Base-by-base conservation (phyloP, 2,329 filamentous ascomycete species). In the Claviceps quebecensis region DNA sequence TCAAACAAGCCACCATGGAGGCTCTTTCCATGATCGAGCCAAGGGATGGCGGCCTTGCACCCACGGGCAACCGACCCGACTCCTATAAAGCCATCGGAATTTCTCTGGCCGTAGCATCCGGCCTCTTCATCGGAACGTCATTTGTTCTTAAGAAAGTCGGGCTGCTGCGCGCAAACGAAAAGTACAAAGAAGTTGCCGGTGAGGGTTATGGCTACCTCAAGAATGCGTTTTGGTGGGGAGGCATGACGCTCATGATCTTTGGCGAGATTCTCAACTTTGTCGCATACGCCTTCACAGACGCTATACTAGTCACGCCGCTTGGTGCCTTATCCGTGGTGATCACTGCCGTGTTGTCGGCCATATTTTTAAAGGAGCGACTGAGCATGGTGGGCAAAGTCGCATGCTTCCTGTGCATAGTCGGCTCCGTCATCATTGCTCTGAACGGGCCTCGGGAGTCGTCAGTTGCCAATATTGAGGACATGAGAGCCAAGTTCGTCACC, bases 181-280 rank as follows among this genome's bases (percentile, higher is more conserved):
- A 97, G 67, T 97, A 97, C 73, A 86, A 95, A 55, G 89, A 97
- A 69, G 87, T 87, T 57, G 90, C 93, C 0, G 93, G 93, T 54
- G 91, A 97, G 68, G 93, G 93, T 52, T 97, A 97, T 66, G 90
- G 91, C 55, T 98, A 97, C 66, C 80, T 98, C 60, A 95, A 95
- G 72, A 97, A 97, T 62, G 74, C 74, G 19, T 95, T 79, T 72
- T 98, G 93, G 93, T 98, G 93, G 93, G 68, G 73, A 1, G 93
- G 93, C 59, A 97, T 98, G 93, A 89, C 74, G 0, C 76, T 97
- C 53, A 97, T 98, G 93, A 95, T 97, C 59, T 61, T 97, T 44
- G 93, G 93, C 59, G 93, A 98, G 68, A 80, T 95, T 52, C 95
- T 88, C 78, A 98, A 98, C 69, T 95, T 97, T 65, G 87, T 91